Evolutionary conservation across 345 rosid genomes (phyloP), one percentile per base, ranked within the genome.

Genomic region (Iberis pinnata): DNA sequence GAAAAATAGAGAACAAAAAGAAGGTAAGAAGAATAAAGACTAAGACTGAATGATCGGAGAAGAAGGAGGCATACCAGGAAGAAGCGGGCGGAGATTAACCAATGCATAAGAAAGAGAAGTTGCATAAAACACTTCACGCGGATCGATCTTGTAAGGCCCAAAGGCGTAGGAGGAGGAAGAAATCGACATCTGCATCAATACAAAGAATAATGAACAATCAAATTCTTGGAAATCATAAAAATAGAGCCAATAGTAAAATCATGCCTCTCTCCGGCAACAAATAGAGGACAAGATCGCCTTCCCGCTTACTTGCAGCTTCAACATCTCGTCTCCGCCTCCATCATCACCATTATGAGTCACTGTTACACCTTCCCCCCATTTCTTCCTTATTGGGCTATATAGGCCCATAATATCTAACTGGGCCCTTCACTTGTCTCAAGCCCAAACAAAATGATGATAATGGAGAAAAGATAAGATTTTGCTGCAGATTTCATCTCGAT

Each of bases 61-160:
- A 25, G 43, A 25, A 62, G 29, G 1, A 12, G 10, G 0, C 13
- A 40, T 60, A 86, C 97, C 97, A 58, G 88, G 95, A 72, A 79
- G 63, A 58, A 87, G 71, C 20, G 96, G 98, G 12, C 96, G 95
- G 64, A 84, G 80, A 66, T 90, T 90, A 73, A 90, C 96, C 76
- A 84, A 53, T 22, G 95, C 98, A 39, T 59, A 90, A 50, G 98
- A 90, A 44, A 79, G 75, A 13, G 63, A 44, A 13, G 86, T 79
- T 48, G 82, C 16, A 75, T 80, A 87, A 68, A 90, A 90, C 17
- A 90, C 93, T 71, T 87, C 89, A 74, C 74, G 73, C 2, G 77
- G 60, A 40, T 79, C 82, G 31, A 90, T 82, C 52, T 73, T 72
- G 75, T 84, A 80, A 6, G 89, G 86, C 0, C 98, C 96, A 48